Evolutionary conservation across 2,329 filamentous ascomycete genomes (phyloP).

Genomic region (Xenoacremonium recifei): DNA sequence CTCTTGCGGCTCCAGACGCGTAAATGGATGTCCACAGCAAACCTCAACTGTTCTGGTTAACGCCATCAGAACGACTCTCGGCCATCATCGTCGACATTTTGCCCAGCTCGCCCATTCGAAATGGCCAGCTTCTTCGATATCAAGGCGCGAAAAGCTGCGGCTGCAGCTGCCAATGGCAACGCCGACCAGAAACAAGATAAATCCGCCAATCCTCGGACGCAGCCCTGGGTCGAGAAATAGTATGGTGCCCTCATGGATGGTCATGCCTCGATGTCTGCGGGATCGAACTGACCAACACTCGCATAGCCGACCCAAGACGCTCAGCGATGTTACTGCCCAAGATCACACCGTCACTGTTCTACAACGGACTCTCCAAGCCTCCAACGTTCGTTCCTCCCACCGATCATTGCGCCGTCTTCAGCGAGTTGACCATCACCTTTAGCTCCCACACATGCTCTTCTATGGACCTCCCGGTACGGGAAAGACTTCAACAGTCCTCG

Average conservation of each 20-base stretch:
- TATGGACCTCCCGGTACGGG: conserved; percentile 96
- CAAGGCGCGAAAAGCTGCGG: conserved; percentile 81
- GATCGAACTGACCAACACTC: conserved; percentile 8
- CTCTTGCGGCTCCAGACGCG: no score
- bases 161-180: conserved; percentile 57
- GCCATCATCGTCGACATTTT: no score
- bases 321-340: conserved; percentile 94
- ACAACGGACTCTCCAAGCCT: conserved; percentile 87
- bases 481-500: conserved; percentile 97
- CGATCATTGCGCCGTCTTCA: neutral
- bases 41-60: neutral
- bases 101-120: neutral
- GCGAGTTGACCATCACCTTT: conserved; percentile 8
- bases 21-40: conserved; percentile 12
- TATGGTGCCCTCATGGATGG: conserved; percentile 50
- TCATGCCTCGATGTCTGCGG: neutral
- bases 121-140: conserved; percentile 97
- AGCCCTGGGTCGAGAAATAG: conserved; percentile 99
- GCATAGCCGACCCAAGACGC: conserved; percentile 81
- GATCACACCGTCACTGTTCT: conserved; percentile 95
- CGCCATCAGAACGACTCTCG: neutral
- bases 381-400: conserved; percentile 62
- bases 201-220: conserved; percentile 59
- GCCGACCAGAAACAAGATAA: conserved; percentile 65
- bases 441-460: conserved; percentile 97